Conservation (phyloP, 768 basidiomycete genomes). For the Saitozyma sp. region DNA sequence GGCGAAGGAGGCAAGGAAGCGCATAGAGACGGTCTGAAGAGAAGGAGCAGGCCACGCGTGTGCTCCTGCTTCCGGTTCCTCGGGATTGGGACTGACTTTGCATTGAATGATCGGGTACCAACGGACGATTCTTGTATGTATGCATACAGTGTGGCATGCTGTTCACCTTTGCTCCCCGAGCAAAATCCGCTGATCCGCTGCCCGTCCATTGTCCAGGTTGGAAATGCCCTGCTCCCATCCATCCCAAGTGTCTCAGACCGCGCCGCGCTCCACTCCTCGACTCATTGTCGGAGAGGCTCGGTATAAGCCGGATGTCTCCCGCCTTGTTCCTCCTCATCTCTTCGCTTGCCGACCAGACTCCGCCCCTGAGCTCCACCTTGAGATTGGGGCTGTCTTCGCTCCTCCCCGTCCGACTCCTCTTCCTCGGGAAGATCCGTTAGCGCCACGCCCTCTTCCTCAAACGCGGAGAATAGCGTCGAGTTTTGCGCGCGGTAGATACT, state of each 20-base stretch:
- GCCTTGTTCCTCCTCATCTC: conserved; percentile 16
- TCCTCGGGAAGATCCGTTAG: conserved; percentile 67
- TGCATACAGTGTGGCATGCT: no score
- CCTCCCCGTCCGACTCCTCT: conserved; percentile 60
- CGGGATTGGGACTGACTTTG: no score
- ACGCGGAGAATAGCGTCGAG: conserved; percentile 71
- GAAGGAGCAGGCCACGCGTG: not conserved
- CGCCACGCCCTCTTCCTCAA: conserved; percentile 63
- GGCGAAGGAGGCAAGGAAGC: conserved; percentile 53
- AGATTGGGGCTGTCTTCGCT: not conserved
- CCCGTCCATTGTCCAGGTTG: no score
- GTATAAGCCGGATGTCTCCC: conserved; percentile 39
- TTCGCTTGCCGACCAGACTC: conserved; percentile 17
- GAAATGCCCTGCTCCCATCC: no score
- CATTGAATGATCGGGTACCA: no score
- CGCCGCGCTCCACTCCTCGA: no score
- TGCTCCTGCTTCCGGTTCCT: no score
- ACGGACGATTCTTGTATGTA: no score
- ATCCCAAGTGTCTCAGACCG: no score
- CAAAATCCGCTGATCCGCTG: no score
- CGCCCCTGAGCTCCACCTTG: conserved; percentile 4
- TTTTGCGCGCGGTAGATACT: conserved; percentile 68
- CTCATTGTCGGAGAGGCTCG: conserved; percentile 2
- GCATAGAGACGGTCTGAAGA: conserved; percentile 50
- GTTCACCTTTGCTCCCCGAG: no score